Base-by-base conservation (phyloP, 1,284 basidiomycete genomes). In the Fomitopsis betulina region DNA sequence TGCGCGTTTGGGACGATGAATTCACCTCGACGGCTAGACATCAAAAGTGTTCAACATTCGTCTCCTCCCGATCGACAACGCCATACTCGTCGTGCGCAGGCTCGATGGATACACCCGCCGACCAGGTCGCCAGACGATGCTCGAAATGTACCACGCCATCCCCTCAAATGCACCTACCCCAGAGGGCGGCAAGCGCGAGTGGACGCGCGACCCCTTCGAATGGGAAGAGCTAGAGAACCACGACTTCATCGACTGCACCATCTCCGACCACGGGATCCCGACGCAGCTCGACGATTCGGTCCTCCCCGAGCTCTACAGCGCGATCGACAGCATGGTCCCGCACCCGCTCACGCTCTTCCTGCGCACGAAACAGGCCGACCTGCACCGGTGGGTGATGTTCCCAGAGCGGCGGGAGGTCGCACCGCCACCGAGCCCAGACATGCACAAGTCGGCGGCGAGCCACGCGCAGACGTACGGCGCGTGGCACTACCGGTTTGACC, bases 31-130 rank as follows among this genome's bases (percentile, higher is more conserved):
- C 3, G 1, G 1, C 3, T 58, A 80, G 78, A 63, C 68, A 25
- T 77, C 83, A 62, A 70, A 70, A 32, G 81, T 86, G 62, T 74
- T 75, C 53, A 79, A 75, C 19, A 74, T 83, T 57, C 80, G 84
- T 40, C 75, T 83, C n/a, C 67, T 86, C 40, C 81, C 85, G 1
- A 68, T 70, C 3, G 82, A 86, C 64, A 69, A 73, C n/a, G 75
- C 82, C 53, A 69, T 88, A 13, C 72, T 88, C 35, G 75, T 85
- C 57, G 75, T 86, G 33, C 83, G 85, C 38, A 76, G 59, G 43
- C 25, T 62, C n/a, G 53, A 57, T 9, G 54, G 35, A 27, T 53
- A 59, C 56, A 53, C 60, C 63, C 65, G 59, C 61, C 58, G 68
- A 54, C 27, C 37, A 5, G 40, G 38, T 12, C n/a, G 33, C 12